Percentiles rank a stretch among this genome's conserved stretches.
These are phyloP conservation scores for Cercospora sp. DNA, from an alignment of 2,329 filamentous ascomycete species.

Conservation along the genomic window DNA sequence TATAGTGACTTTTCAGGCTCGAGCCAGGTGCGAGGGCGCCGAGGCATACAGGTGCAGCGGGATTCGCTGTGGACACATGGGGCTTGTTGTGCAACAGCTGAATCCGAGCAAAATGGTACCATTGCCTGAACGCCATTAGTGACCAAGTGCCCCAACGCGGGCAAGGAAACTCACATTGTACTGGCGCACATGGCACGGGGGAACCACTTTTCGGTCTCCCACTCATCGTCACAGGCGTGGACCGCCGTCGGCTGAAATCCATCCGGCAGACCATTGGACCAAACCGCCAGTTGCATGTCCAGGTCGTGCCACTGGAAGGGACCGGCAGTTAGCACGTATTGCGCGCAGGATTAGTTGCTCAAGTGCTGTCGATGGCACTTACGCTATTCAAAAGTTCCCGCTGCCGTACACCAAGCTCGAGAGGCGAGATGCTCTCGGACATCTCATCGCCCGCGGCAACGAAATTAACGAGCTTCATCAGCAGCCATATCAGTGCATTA, in stretches of 20 bases:
- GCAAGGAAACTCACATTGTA: conserved; percentile 54
- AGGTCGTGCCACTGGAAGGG: conserved; percentile 52
- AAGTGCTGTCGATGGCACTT: neutral
- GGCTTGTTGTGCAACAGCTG: conserved; percentile 63
- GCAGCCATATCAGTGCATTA: conserved; percentile 66
- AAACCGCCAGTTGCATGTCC: conserved; percentile 58
- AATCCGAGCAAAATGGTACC: conserved; percentile 65
- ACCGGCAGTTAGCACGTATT: neutral
- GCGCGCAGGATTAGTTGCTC: neutral
- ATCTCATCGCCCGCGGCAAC: conserved; percentile 59
- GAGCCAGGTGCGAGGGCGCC: conserved; percentile 31
- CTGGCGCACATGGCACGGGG: conserved; percentile 64
- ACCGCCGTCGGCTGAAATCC: conserved; percentile 60
- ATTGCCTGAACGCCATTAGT: conserved; percentile 26
- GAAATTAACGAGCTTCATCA: conserved; percentile 67
- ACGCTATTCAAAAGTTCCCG: conserved; percentile 50
- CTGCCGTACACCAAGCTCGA: conserved; percentile 51
- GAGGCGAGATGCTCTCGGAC: conserved; percentile 40
- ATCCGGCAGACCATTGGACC: conserved; percentile 60
- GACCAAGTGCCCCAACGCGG: neutral
- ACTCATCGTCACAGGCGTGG: conserved; percentile 26
- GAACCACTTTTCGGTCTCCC: conserved; percentile 58
- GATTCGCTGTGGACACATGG: conserved; percentile 51
- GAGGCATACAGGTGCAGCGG: neutral
- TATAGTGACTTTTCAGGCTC: conserved; percentile 56